These are phyloP conservation scores for Leishmania tarentolae DNA, from an alignment of 208 protist genomes.

Conservation along the genomic window DNA sequence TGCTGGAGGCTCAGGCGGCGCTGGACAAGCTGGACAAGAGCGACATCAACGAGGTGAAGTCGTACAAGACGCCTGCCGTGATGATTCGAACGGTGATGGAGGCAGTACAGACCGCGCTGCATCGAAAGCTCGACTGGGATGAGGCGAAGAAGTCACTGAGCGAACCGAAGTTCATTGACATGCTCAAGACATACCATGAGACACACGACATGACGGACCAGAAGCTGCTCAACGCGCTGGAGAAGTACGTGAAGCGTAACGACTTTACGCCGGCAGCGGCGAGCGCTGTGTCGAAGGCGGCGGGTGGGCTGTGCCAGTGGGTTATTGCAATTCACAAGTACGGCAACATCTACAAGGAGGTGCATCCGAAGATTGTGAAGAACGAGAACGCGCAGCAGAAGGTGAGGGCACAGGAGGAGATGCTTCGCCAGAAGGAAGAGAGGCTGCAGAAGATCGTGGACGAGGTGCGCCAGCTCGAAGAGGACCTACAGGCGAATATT, in stretches of 20 bases:
- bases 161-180: slow-evolving; percentile 96
- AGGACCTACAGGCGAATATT: slow-evolving; percentile 89
- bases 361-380: slow-evolving; percentile 96
- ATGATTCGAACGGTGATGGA: slow-evolving; percentile 97
- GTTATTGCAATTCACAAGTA: slow-evolving; percentile 98
- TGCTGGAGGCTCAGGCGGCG: slow-evolving; percentile 95
- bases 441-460: slow-evolving; percentile 93
- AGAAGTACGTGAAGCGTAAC: slow-evolving; percentile 93
- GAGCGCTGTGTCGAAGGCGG: slow-evolving; percentile 95
- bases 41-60: slow-evolving; percentile 98
- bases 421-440: slow-evolving; percentile 92
- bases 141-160: slow-evolving; percentile 97
- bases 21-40: slow-evolving; percentile 97
- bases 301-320: slow-evolving; percentile 97
- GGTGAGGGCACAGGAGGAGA: slow-evolving; percentile 95
- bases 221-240: slow-evolving; percentile 94
- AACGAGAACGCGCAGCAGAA: slow-evolving; percentile 94
- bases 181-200: slow-evolving; percentile 97
- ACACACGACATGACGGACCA: slow-evolving; percentile 96
- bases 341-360: slow-evolving; percentile 95
- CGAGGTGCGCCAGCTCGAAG: slow-evolving; percentile 92
- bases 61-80: slow-evolving; percentile 95
- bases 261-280: slow-evolving; percentile 94
- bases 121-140: slow-evolving; percentile 94
- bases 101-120: slow-evolving; percentile 96